Base-by-base conservation (phyloP, 139 green algal genomes). In the Deuterostichococcus epilithicus region DNA sequence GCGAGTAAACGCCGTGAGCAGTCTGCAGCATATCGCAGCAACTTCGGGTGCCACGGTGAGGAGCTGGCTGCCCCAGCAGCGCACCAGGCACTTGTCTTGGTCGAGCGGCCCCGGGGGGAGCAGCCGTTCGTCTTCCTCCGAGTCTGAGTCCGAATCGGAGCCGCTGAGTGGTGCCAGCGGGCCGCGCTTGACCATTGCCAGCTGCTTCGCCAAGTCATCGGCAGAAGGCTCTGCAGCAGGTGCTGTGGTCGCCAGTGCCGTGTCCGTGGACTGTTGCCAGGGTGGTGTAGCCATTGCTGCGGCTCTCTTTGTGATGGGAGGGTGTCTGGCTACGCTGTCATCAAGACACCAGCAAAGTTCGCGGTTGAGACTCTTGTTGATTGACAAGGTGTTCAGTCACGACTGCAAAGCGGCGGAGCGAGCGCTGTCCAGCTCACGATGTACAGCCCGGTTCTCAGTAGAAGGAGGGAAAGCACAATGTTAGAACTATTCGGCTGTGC, bases 51-150 rank as follows among this genome's bases (percentile, higher is more conserved):
- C n/a, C 63, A 69, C 23, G 3, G 15, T 38, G 10, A 69, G 83
- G 80, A 26, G 89, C 90, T 39, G n/a, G n/a, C n/a, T n/a, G n/a
- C n/a, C n/a, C n/a, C n/a, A n/a, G n/a, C n/a, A n/a, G n/a, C 83
- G 70, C 1, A 83, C 84, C 39, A 74, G 79, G 84, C 91, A 94
- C 39, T 84, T 84, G 10, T 84, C 74, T 15, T 88, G 80, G 45
- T 91, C 86, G 0, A 90, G 65, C 0, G 89, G 88, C 3, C 90
- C 90, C 0, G 87, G 83, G 0, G 83, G 79, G 44, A 83, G 38
- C 2, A 80, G 73, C 3, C 84, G 65, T 65, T 85, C 80, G 5
- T 89, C 79, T 32, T 83, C 75, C 15, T 73, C 70, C 20, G 36
- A 69, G 75, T 80, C 68, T 35, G 77, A 81, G 30, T 72, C 33